A percentile compares a stretch with the other conserved stretches of the same genome.
These are phyloP conservation scores for Spergularia marina DNA, from an alignment of 148 eudicot genomes.

Conservation along the genomic window DNA sequence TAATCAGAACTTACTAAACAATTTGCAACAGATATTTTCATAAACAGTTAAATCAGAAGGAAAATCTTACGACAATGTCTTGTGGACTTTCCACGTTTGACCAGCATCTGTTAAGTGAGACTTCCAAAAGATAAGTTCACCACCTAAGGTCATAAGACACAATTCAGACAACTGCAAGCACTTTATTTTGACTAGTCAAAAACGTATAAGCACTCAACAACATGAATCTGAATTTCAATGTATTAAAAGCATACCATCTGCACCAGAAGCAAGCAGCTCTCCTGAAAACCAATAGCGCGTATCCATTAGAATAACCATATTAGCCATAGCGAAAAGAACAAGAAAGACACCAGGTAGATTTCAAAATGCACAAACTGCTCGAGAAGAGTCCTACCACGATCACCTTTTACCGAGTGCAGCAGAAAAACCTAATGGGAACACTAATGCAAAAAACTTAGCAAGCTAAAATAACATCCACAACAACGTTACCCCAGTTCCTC, in stretches of 20 bases:
- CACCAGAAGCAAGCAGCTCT: conserved; percentile 88
- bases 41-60: conserved; percentile 9
- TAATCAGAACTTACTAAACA: not conserved
- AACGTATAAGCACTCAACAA: not conserved
- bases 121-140: conserved; percentile 89
- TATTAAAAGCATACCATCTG: conserved; percentile 69
- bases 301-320: conserved; percentile 12
- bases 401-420: not conserved
- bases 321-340: conserved; percentile 1
- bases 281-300: conserved; percentile 48
- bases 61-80: conserved; percentile 75
- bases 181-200: not conserved
- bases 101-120: conserved; percentile 58
- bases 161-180: conserved; percentile 12
- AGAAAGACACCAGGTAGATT: not conserved
- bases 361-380: not conserved
- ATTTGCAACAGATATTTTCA: not conserved
- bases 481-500: no score
- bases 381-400: not conserved
- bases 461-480: not conserved
- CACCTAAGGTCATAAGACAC: conserved; percentile 51
- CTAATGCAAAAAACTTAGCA: not conserved
- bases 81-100: conserved; percentile 81
- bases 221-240: not conserved
- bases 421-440: not conserved